A percentile compares a stretch with the other conserved stretches of the same genome.
phyloP scores from a whole-genome alignment of 768 basidiomycete species.

The Dioszegia hungarica region DNA sequence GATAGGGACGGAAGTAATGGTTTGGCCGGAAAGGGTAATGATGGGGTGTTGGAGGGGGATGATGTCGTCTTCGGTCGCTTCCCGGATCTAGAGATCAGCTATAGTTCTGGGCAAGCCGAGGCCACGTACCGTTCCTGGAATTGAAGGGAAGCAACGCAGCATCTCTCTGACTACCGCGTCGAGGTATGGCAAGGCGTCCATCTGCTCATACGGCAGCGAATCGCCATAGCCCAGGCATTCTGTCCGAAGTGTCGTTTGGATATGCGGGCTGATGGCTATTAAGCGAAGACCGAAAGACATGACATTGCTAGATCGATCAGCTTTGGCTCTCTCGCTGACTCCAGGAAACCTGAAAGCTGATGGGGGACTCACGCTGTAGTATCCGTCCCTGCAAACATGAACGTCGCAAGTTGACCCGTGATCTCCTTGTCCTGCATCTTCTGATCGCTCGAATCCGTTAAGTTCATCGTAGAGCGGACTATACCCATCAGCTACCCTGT shows the following conservation, averaged over 20 bases:
- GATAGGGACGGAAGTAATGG: slow-evolving; percentile 17
- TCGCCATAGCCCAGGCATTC: slow-evolving; percentile 22
- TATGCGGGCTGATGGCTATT: slow-evolving; percentile 10
- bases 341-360: neutral
- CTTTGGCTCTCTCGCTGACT: neutral
- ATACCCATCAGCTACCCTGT: neutral
- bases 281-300: slow-evolving; percentile 17
- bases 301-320: slow-evolving; percentile 10
- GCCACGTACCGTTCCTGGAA: slow-evolving; percentile 22
- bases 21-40: slow-evolving; percentile 7
- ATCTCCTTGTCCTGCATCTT: slow-evolving; percentile 25
- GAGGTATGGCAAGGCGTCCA: slow-evolving; percentile 23
- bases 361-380: slow-evolving; percentile 21
- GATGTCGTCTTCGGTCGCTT: slow-evolving; percentile 23
- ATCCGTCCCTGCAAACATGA: slow-evolving; percentile 32
- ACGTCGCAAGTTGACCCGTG: slow-evolving; percentile 23
- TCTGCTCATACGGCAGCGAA: slow-evolving; percentile 18
- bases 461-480: slow-evolving; percentile 20
- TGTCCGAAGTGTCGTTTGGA: slow-evolving; percentile 14
- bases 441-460: slow-evolving; percentile 11
- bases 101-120: neutral
- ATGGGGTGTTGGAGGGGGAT: slow-evolving; percentile 24
- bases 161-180: slow-evolving; percentile 26
- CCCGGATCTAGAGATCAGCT: slow-evolving; percentile 15
- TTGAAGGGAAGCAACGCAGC: slow-evolving; percentile 19